Evolutionary conservation across 805 yeast genomes (phyloP), one percentile per base, ranked within the genome.

Genomic region (Candida nonsorbophila): DNA sequence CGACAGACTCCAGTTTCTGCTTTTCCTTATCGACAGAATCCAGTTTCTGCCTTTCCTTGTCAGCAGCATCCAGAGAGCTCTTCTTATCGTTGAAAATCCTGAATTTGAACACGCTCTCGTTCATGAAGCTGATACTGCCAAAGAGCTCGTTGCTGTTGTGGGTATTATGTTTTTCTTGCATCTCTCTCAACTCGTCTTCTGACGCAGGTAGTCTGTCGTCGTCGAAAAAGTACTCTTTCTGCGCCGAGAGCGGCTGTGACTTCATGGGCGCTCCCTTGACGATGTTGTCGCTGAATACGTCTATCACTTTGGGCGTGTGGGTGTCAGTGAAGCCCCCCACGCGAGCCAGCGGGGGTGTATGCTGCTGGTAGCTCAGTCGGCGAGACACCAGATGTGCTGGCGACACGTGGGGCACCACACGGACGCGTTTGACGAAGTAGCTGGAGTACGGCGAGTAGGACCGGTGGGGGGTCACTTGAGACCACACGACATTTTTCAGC

Each of bases 221-320:
- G 7, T 45, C 44, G 5, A 5, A 53, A 35, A 69, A 69, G 29
- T 47, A 55, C 28, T 58, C 67, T 14, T 58, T 47, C 41, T 71
- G 74, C 0, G 77, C 69, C 22, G 70, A 61, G 7, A 71, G 49
- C 4, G 78, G 77, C 42, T 72, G 78, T 10, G 75, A 67, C 15
- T 53, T 52, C 22, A 68, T 41, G 7, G 77, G 78, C 0, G 77
- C 77, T 13, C 54, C 59, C 34, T 63, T 58, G 11, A 66, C 50
- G 23, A 55, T 54, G 34, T 68, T 72, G 3, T 69, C 70, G 30
- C 58, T 60, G 39, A 67, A 72, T 3, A 72, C 73, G 42, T 72
- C 78, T 4, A 72, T 61, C 2, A 69, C 74, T 30, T 40, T 37
- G 25, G 10, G 11, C 3, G 7, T 28, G 19, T 7, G 7, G 10